phyloP scores from a whole-genome alignment of 495 filamentous ascomycete species.

The Lepidopterella palustris region DNA sequence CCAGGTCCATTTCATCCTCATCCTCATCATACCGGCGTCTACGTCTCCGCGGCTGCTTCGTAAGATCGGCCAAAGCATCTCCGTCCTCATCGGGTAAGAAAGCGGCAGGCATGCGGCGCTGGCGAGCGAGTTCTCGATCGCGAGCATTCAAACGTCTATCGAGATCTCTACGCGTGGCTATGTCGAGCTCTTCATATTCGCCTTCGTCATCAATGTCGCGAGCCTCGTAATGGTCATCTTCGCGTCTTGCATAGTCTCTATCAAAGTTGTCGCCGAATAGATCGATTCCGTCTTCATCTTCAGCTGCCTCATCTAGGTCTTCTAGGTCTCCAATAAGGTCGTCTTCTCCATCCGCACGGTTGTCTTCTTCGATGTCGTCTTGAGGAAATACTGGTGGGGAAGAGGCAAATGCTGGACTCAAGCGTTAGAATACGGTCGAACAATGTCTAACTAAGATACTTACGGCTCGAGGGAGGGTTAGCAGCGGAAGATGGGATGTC shows the following conservation, averaged over 20 bases:
- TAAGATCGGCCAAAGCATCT: slow-evolving; percentile 73
- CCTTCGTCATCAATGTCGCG: slow-evolving; percentile 74
- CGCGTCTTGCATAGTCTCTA: slow-evolving; percentile 61
- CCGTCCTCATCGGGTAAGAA: slow-evolving; percentile 89
- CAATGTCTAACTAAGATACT: slow-evolving; percentile 34
- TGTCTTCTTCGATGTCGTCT: slow-evolving; percentile 60
- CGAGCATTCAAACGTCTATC: slow-evolving; percentile 77
- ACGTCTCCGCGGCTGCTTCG: slow-evolving; percentile 68
- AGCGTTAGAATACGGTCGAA: neutral
- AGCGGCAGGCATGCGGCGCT: slow-evolving; percentile 70
- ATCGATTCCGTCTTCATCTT: slow-evolving; percentile 90
- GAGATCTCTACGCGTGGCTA: slow-evolving; percentile 64
- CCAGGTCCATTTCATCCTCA: slow-evolving; percentile 80
- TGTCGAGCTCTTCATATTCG: slow-evolving; percentile 67
- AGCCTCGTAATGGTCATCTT: slow-evolving; percentile 61
- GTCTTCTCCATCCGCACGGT: slow-evolving; percentile 62
- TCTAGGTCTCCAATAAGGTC: slow-evolving; percentile 78
- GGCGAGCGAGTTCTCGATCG: slow-evolving; percentile 71
- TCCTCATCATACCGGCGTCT: slow-evolving; percentile 91
- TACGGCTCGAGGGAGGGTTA: slow-evolving; percentile 65
- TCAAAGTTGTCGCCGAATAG: slow-evolving; percentile 88
- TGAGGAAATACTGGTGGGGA: slow-evolving; percentile 53
- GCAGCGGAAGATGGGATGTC: slow-evolving; percentile 60
- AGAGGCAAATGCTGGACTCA: slow-evolving; percentile 42
- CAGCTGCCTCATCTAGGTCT: slow-evolving; percentile 91